Percentiles rank a stretch among this genome's conserved stretches.
phyloP scores from a whole-genome alignment of 1,139 yeast species.

The Magnusiomyces suaveolens region DNA sequence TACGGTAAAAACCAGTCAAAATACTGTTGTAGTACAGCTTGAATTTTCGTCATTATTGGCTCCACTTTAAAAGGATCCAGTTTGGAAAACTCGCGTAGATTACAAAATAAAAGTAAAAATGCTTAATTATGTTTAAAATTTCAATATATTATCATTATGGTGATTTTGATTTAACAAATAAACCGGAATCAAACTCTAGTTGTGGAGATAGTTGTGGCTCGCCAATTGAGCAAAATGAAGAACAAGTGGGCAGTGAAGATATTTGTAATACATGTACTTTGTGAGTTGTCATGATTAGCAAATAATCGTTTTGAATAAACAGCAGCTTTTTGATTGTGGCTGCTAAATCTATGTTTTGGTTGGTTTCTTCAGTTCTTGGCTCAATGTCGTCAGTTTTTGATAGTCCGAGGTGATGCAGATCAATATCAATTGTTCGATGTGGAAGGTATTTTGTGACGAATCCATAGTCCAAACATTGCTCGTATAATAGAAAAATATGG shows the following conservation, averaged over 20 bases:
- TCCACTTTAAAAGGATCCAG: too few species aligned
- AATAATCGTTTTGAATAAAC: neutral
- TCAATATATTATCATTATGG: neutral
- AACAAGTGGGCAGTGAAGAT: neutral
- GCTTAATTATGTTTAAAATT: neutral
- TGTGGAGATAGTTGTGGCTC: neutral
- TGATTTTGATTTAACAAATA: neutral
- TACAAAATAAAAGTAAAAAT: too few species aligned
- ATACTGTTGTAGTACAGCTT: too few species aligned
- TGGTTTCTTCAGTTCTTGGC: neutral
- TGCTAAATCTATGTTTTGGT: neutral
- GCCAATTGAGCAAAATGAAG: neutral
- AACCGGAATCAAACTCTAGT: neutral
- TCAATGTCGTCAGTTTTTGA: neutral
- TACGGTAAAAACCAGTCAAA: too few species aligned
- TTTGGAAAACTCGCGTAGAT: neutral
- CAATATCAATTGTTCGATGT: conserved; percentile 6
- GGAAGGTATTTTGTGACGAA: conserved; percentile 8
- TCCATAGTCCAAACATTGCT: conserved; percentile 8
- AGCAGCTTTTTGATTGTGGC: neutral
- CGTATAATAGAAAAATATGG: conserved; percentile 10
- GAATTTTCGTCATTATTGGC: too few species aligned
- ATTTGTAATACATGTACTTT: neutral
- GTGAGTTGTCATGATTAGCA: neutral
- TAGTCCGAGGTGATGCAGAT: neutral